phyloP scores from a whole-genome alignment of 495 filamentous ascomycete genomes.

The Hyaloscypha hepaticicola region DNA sequence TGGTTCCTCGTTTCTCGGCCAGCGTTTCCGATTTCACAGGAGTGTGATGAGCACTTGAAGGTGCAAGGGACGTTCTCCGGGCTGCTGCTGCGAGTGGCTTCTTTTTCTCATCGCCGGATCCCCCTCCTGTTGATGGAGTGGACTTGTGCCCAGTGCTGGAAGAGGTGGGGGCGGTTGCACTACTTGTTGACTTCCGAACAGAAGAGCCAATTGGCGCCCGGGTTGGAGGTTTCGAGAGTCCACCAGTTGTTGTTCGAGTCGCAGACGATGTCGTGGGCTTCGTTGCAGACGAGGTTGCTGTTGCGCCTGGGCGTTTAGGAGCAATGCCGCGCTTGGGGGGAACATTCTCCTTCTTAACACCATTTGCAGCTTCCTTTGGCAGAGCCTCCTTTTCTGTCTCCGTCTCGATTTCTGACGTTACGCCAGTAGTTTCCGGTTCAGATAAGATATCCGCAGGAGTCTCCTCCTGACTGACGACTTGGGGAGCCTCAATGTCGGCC shows the following conservation, averaged over 20 bases:
- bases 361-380: conserved; percentile 26
- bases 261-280: conserved; percentile 27
- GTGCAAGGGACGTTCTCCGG: conserved; percentile 33
- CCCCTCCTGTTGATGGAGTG: conserved; percentile 24
- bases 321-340: conserved; percentile 26
- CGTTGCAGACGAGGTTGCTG: conserved; percentile 19
- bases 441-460: conserved; percentile 22
- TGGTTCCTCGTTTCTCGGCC: conserved; percentile 35
- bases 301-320: conserved; percentile 23
- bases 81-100: conserved; percentile 27
- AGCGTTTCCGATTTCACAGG: conserved; percentile 34
- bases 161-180: conserved; percentile 31
- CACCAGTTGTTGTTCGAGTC: conserved; percentile 28
- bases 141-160: conserved; percentile 29
- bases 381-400: conserved; percentile 30
- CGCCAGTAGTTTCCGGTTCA: conserved; percentile 19
- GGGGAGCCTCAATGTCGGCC: conserved; percentile 28
- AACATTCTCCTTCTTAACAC: conserved; percentile 33
- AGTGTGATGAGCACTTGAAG: conserved; percentile 34
- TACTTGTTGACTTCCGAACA: conserved; percentile 29
- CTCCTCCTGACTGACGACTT: conserved; percentile 22
- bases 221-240: conserved; percentile 34
- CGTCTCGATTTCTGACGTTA: conserved; percentile 27
- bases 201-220: conserved; percentile 25
- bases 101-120: conserved; percentile 34